phyloP scores from a whole-genome alignment of 2,329 filamentous ascomycete genomes.

The Pestalotiopsis fici region DNA sequence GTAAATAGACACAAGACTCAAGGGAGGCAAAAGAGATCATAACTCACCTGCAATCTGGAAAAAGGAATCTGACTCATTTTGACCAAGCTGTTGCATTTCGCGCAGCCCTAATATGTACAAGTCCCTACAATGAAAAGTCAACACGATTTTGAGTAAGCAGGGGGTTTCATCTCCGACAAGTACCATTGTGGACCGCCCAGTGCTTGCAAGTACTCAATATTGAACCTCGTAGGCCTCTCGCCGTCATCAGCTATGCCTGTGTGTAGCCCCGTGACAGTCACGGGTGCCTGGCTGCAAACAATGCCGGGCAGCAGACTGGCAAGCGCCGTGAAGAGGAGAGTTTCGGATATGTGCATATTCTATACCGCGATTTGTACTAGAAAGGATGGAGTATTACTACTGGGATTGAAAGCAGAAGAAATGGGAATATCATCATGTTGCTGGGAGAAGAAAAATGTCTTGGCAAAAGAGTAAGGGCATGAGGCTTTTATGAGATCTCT shows the following conservation, averaged over 20 bases:
- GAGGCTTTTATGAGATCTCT: not conserved
- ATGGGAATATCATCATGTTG: no score
- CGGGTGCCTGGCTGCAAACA: conserved; percentile 7
- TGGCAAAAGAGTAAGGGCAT: not conserved
- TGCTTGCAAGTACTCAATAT: conserved; percentile 46
- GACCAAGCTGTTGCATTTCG: conserved; percentile 40
- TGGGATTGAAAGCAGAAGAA: no score
- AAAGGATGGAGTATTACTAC: not conserved
- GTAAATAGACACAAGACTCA: no score
- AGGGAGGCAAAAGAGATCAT: no score
- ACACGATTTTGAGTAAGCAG: conserved; percentile 1
- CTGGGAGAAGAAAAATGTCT: not conserved
- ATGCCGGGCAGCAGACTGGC: conserved; percentile 5
- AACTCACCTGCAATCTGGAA: conserved; percentile 49
- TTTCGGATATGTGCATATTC: not conserved
- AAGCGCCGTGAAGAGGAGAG: conserved; percentile 8
- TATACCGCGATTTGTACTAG: not conserved
- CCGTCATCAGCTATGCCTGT: conserved; percentile 32
- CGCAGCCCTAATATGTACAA: conserved; percentile 49
- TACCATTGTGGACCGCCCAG: conserved; percentile 27
- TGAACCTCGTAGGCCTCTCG: conserved; percentile 43
- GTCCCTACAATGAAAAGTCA: conserved; percentile 36
- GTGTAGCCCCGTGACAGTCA: conserved; percentile 23
- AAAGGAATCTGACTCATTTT: conserved; percentile 46
- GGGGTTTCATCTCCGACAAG: not conserved